Evolutionary conservation across 169 alveolate genomes (phyloP).

Genomic region (Eimeria nieschulzi): DNA sequence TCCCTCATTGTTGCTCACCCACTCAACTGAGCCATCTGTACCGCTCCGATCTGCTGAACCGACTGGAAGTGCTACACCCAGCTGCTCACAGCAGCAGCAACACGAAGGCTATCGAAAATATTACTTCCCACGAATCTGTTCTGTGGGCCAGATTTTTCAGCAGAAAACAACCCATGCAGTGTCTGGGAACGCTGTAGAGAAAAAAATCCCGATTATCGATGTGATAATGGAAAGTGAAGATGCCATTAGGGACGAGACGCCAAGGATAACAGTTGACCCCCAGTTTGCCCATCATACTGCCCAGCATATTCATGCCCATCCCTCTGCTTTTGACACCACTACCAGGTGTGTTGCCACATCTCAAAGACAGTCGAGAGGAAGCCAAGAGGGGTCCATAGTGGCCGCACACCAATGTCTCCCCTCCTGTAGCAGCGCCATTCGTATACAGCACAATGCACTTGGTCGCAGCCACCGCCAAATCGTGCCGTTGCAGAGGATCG

Average conservation of each 20-base stretch:
- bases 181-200: background rate
- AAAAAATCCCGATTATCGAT: slow-evolving; percentile 13
- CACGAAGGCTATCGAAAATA: background rate
- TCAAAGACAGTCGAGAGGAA: no score
- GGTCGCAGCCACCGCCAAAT: slow-evolving; percentile 1
- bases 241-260: no score
- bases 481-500: background rate
- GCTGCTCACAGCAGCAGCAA: slow-evolving; percentile 16
- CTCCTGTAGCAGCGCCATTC: background rate
- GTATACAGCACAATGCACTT: background rate
- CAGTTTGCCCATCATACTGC: no score
- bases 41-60: background rate
- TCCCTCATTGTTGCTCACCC: background rate
- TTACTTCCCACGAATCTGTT: slow-evolving; percentile 12
- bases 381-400: no score
- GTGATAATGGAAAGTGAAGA: background rate
- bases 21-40: background rate
- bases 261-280: no score
- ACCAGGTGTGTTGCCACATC: no score
- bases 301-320: no score
- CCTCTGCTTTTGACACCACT: no score
- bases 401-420: background rate
- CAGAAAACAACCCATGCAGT: background rate
- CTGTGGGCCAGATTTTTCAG: background rate
- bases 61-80: background rate